phyloP scores from a whole-genome alignment of 2,329 filamentous ascomycete species.

The Harringtonia aguacate region DNA sequence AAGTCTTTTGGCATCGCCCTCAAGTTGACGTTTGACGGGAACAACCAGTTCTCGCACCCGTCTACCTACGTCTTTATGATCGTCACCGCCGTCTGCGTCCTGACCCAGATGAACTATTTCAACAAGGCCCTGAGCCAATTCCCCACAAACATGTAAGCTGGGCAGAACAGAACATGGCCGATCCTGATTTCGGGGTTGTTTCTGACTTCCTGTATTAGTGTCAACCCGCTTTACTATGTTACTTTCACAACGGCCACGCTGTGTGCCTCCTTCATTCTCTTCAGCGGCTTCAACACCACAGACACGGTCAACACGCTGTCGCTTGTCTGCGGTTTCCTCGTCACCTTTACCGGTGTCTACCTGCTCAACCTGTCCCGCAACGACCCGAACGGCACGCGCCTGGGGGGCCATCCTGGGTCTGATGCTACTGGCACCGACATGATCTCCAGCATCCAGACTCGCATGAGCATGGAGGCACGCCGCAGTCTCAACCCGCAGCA shows the following conservation, averaged over 20 bases:
- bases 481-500: constrained; percentile 48
- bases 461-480: constrained; percentile 84
- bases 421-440: constrained; percentile 87
- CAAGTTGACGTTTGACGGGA: constrained; percentile 84
- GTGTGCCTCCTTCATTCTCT: constrained; percentile 90
- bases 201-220: constrained; percentile 42
- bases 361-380: constrained; percentile 88
- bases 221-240: constrained; percentile 95
- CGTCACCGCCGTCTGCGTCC: constrained; percentile 81
- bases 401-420: constrained; percentile 50
- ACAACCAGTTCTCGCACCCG: constrained; percentile 91
- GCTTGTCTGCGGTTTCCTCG: constrained; percentile 81
- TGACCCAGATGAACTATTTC: constrained; percentile 99
- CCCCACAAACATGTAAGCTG: constrained; percentile 78
- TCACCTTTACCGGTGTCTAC: constrained; percentile 93
- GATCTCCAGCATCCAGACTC: constrained; percentile 78
- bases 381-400: constrained; percentile 69
- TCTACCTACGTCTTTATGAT: constrained; percentile 98
- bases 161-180: neutral
- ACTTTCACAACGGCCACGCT: constrained; percentile 94
- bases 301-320: constrained; percentile 88
- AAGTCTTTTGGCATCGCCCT: constrained; percentile 97
- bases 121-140: constrained; percentile 98
- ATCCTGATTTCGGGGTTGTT: neutral
- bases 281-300: constrained; percentile 90